Evolutionary conservation across 1,139 yeast genomes (phyloP).

Genomic region (Kodamaea plutei): DNA sequence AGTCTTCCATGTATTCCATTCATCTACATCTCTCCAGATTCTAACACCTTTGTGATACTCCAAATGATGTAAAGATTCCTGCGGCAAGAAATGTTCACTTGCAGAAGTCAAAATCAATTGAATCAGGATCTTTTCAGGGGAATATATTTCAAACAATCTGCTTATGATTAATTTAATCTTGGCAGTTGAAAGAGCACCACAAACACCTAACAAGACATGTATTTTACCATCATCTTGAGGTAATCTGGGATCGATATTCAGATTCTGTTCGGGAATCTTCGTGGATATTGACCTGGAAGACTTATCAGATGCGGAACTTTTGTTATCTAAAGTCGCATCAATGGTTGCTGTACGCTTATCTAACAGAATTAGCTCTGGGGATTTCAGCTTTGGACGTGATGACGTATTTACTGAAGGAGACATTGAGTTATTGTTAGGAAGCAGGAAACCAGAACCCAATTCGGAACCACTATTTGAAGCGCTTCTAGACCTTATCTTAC

Average conservation of each 20-base stretch:
- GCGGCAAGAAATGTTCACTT: conserved; percentile 75
- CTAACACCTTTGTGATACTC: conserved; percentile 46
- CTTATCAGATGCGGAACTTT: background rate
- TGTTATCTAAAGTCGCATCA: conserved; percentile 5
- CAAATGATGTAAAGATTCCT: conserved; percentile 42
- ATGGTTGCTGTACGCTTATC: conserved; percentile 6
- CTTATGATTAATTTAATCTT: conserved; percentile 71
- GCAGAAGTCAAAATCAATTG: conserved; percentile 80
- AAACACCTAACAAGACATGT: conserved; percentile 83
- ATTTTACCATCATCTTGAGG: conserved; percentile 90
- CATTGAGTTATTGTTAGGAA: background rate
- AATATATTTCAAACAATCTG: conserved; percentile 76
- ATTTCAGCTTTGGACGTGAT: conserved; percentile 1
- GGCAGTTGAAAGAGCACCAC: conserved; percentile 80
- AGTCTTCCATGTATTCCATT: conserved; percentile 83
- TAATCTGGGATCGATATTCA: conserved; percentile 70
- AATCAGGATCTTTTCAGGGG: conserved; percentile 67
- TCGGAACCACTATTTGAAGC: conserved; percentile 32
- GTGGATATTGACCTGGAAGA: background rate
- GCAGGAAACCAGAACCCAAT: conserved; percentile 1
- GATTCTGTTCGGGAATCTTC: conserved; percentile 34
- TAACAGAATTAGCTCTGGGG: conserved; percentile 7
- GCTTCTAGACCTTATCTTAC: conserved; percentile 39
- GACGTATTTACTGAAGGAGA: background rate
- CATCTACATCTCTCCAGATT: conserved; percentile 87